Percentiles rank a stretch among this genome's conserved stretches.
These are phyloP conservation scores for Tagetes erecta DNA, from an alignment of 129 eudicot genomes.

Conservation along the genomic window DNA sequence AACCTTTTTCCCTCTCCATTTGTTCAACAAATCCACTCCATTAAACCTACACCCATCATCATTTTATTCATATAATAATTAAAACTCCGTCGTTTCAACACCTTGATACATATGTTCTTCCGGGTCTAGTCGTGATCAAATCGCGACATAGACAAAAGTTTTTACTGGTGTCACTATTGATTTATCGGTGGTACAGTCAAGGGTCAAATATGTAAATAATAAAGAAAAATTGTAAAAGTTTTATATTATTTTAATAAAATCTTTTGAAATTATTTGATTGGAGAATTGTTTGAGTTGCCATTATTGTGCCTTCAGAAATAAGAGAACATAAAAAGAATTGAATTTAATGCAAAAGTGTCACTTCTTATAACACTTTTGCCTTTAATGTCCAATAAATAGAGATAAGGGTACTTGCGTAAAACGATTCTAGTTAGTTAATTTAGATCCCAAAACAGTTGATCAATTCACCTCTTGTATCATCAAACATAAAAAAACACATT, in stretches of 20 bases:
- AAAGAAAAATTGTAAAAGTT: too few relatives aligned
- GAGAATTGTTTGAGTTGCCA: background rate
- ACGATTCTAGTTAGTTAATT: background rate
- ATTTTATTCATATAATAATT: background rate
- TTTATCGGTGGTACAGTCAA: too few relatives aligned
- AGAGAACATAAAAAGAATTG: conserved; percentile 13
- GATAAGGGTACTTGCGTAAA: conserved; percentile 19
- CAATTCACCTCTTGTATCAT: background rate
- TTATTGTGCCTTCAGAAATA: conserved; percentile 9
- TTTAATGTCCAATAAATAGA: conserved; percentile 30
- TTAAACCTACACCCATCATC: conserved; percentile 51
- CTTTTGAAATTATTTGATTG: background rate
- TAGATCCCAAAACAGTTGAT: background rate
- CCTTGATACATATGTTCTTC: background rate
- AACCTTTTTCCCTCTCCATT: conserved; percentile 86
- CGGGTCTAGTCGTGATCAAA: background rate
- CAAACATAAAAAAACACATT: background rate
- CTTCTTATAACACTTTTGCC: conserved; percentile 22
- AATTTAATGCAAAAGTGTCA: conserved; percentile 31
- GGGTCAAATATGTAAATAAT: background rate
- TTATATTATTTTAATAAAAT: background rate
- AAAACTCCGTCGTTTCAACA: background rate
- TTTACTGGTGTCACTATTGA: too few relatives aligned
- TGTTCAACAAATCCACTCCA: conserved; percentile 65
- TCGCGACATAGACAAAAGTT: too few relatives aligned